A percentile compares a stretch with the other conserved stretches of the same genome.
These are phyloP conservation scores for Fusarium longipes DNA, from an alignment of 2,329 filamentous ascomycete genomes.

Conservation along the genomic window DNA sequence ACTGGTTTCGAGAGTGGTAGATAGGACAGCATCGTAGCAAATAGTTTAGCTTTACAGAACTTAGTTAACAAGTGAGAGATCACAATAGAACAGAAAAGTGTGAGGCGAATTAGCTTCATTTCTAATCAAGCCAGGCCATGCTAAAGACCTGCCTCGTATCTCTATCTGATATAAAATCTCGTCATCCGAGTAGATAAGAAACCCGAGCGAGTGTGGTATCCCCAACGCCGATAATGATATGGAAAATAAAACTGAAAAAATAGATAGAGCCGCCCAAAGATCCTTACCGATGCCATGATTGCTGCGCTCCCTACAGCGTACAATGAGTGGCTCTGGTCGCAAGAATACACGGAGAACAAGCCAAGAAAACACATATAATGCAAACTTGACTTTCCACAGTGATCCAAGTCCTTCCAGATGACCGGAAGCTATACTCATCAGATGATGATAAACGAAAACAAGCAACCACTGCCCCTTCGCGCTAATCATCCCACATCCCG, in stretches of 20 bases:
- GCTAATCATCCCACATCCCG: constrained; percentile 46
- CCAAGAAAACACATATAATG: constrained; percentile 38
- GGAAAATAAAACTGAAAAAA: constrained; percentile 20
- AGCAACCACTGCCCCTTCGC: constrained; percentile 36
- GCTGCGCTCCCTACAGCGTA: constrained; percentile 42
- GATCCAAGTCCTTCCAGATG: constrained; percentile 35
- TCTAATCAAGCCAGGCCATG: constrained; percentile 35
- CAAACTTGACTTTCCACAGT: constrained; percentile 40
- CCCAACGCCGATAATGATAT: constrained; percentile 42
- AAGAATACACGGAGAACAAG: constrained; percentile 24
- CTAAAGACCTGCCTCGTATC: constrained; percentile 23
- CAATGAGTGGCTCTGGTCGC: constrained; percentile 34
- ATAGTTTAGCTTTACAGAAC: background rate
- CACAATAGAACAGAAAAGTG: background rate
- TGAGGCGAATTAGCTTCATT: constrained; percentile 54
- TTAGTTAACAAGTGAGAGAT: background rate
- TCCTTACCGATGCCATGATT: constrained; percentile 40
- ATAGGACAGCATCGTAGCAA: background rate
- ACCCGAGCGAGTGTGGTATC: constrained; percentile 46
- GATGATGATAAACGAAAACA: constrained; percentile 26
- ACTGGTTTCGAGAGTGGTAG: background rate
- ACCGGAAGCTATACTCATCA: constrained; percentile 33
- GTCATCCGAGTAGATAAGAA: constrained; percentile 17
- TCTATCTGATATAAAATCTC: constrained; percentile 37
- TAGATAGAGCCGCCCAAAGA: constrained; percentile 27